These are phyloP conservation scores for Cladophialophora bantiana DNA, from an alignment of 2,329 filamentous ascomycete genomes.

Conservation along the genomic window DNA sequence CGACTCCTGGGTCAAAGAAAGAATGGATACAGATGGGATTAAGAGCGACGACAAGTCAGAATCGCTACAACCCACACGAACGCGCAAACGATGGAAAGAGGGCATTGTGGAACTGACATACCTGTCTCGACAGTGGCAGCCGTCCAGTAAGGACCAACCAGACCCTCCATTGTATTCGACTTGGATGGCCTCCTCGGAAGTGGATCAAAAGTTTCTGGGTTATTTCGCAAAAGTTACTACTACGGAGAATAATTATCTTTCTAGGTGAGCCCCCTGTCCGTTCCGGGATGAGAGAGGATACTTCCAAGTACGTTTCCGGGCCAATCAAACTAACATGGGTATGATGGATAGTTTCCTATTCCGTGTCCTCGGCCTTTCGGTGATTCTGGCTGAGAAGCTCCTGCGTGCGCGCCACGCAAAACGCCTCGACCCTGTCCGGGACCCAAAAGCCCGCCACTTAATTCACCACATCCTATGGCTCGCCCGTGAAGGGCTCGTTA, in stretches of 20 bases:
- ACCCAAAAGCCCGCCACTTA: conserved; percentile 75
- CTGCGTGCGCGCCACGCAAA: conserved; percentile 83
- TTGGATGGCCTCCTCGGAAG: conserved; percentile 92
- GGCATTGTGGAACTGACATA: conserved; percentile 44
- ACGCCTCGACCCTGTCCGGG: conserved; percentile 77
- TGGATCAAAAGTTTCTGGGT: conserved; percentile 96
- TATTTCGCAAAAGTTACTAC: conserved; percentile 82
- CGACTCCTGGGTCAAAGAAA: conserved; percentile 11
- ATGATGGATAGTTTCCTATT: conserved; percentile 69
- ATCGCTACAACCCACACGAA: not conserved
- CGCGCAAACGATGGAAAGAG: conserved; percentile 31
- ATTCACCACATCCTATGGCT: conserved; percentile 96
- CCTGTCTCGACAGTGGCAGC: conserved; percentile 41
- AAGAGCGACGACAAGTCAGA: conserved; percentile 4
- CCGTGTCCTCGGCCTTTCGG: conserved; percentile 88
- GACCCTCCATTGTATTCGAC: conserved; percentile 45
- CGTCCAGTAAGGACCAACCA: conserved; percentile 38
- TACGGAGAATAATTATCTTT: conserved; percentile 78
- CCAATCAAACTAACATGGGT: conserved; percentile 27
- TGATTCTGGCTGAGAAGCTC: conserved; percentile 84
- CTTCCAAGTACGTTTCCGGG: not conserved
- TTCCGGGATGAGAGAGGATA: not conserved
- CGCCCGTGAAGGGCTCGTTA: conserved; percentile 84
- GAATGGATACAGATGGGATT: conserved; percentile 22
- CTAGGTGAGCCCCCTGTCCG: conserved; percentile 51